Percentiles rank a stretch among this genome's conserved stretches.
phyloP scores from a whole-genome alignment of 192 early-diverging fungal species.

The Coemansia reversa region DNA sequence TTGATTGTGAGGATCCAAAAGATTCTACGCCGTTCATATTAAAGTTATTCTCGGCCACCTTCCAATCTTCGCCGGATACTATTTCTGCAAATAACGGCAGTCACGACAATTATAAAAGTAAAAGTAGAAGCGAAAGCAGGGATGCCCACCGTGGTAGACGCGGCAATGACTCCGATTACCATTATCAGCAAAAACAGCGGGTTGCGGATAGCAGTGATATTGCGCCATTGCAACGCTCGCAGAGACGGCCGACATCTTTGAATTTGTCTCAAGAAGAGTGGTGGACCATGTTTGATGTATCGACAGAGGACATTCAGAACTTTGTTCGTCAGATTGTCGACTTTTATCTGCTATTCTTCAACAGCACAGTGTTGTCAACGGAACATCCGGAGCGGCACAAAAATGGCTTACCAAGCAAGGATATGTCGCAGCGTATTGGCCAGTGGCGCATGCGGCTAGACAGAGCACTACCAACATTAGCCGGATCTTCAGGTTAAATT shows the following conservation, averaged over 20 bases:
- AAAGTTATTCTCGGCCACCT: not conserved
- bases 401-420: slow-evolving; percentile 37
- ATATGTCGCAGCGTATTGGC: slow-evolving; percentile 39
- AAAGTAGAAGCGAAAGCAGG: not conserved
- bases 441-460: slow-evolving; percentile 45
- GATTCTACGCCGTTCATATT: slow-evolving; percentile 15
- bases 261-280: slow-evolving; percentile 25
- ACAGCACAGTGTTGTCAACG: slow-evolving; percentile 28
- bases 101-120: not conserved
- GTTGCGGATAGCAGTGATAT: slow-evolving; percentile 7
- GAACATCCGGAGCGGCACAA: slow-evolving; percentile 40
- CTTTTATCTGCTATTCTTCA: slow-evolving; percentile 51
- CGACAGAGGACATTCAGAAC: slow-evolving; percentile 36
- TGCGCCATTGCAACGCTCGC: not conserved
- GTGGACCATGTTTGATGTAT: slow-evolving; percentile 41
- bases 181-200: not conserved
- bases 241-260: slow-evolving; percentile 15
- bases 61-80: not conserved
- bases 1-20: slow-evolving; percentile 20
- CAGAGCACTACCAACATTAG: not conserved
- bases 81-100: not conserved
- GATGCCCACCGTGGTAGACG: too few species aligned
- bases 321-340: slow-evolving; percentile 55
- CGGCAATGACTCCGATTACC: not conserved
- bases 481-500: not conserved